Evolutionary conservation across 2,329 filamentous ascomycete genomes (phyloP).

Genomic region (Monosporascus sp.): DNA sequence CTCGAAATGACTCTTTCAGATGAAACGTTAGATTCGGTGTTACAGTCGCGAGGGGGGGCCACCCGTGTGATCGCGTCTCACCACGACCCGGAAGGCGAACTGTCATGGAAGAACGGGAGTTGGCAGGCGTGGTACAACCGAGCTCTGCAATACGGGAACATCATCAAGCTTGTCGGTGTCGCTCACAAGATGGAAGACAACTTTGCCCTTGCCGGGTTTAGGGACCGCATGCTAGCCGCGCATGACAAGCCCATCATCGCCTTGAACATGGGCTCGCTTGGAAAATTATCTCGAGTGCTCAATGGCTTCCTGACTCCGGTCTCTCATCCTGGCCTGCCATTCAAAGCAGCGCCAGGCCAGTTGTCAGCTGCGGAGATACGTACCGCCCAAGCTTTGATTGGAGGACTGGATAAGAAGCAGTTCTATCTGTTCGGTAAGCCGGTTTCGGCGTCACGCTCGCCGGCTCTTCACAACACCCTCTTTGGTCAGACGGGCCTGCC

Average conservation of each 20-base stretch:
- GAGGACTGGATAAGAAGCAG: slow-evolving; percentile 66
- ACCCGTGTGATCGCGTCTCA: slow-evolving; percentile 92
- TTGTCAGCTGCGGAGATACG: slow-evolving; percentile 87
- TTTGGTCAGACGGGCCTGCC: slow-evolving; percentile 75
- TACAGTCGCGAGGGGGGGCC: slow-evolving; percentile 59
- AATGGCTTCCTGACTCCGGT: slow-evolving; percentile 95
- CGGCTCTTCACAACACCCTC: slow-evolving; percentile 81
- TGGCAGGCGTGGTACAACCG: slow-evolving; percentile 90
- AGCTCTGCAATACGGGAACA: slow-evolving; percentile 81
- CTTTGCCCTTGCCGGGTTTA: slow-evolving; percentile 77
- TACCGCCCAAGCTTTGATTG: slow-evolving; percentile 69
- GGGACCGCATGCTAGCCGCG: slow-evolving; percentile 63
- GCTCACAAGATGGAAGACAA: slow-evolving; percentile 78
- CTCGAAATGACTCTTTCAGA: slow-evolving; percentile 84
- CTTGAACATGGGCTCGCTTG: slow-evolving; percentile 87
- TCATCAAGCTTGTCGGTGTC: slow-evolving; percentile 89
- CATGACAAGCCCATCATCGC: slow-evolving; percentile 84
- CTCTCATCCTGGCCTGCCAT: slow-evolving; percentile 80
- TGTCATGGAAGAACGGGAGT: slow-evolving; percentile 89
- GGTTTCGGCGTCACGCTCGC: slow-evolving; percentile 76
- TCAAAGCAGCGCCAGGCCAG: slow-evolving; percentile 91
- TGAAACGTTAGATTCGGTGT: slow-evolving; percentile 64
- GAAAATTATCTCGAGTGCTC: slow-evolving; percentile 83
- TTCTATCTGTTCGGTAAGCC: slow-evolving; percentile 90
- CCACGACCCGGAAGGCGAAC: slow-evolving; percentile 72